These are phyloP conservation scores for Fennellomyces sp. DNA, from an alignment of 371 early-diverging fungal genomes.

Conservation along the genomic window DNA sequence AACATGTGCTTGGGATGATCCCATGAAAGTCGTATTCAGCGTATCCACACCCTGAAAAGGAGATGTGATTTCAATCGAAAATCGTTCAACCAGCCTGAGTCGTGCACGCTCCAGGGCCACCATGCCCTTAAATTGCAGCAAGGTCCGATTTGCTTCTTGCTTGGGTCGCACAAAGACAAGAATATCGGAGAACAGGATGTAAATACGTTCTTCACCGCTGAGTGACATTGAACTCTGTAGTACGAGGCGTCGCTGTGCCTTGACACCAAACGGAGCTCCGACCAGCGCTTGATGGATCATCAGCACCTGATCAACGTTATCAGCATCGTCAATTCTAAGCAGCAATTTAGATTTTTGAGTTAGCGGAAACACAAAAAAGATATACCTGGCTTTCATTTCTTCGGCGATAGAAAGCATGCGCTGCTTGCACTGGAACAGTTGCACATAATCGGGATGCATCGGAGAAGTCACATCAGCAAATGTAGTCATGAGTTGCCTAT, in stretches of 20 bases:
- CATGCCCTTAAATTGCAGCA: slow-evolving; percentile 28
- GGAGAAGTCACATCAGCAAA: slow-evolving; percentile 38
- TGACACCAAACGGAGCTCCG: slow-evolving; percentile 38
- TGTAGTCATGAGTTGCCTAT: slow-evolving; percentile 27
- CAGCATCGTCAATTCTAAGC: slow-evolving; percentile 30
- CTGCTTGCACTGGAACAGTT: slow-evolving; percentile 30
- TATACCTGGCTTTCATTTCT: slow-evolving; percentile 30
- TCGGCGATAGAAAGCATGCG: slow-evolving; percentile 24
- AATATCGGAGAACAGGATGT: slow-evolving; percentile 33
- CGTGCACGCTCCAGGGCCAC: slow-evolving; percentile 26
- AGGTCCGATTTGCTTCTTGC: slow-evolving; percentile 18
- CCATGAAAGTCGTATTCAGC: slow-evolving; percentile 27
- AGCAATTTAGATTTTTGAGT: background rate
- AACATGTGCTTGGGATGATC: slow-evolving; percentile 20
- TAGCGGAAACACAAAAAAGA: background rate
- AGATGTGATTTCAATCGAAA: slow-evolving; percentile 27
- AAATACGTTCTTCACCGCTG: slow-evolving; percentile 20
- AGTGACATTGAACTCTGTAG: slow-evolving; percentile 23
- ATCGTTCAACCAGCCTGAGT: slow-evolving; percentile 9
- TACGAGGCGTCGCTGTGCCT: slow-evolving; percentile 35
- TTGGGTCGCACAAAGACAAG: slow-evolving; percentile 29
- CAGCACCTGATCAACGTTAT: slow-evolving; percentile 43
- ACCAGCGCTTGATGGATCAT: slow-evolving; percentile 30
- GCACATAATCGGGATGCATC: slow-evolving; percentile 50
- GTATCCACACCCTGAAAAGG: slow-evolving; percentile 30